Base-by-base conservation (phyloP, 129 eudicot genomes). In the Pittosporum tobira region DNA sequence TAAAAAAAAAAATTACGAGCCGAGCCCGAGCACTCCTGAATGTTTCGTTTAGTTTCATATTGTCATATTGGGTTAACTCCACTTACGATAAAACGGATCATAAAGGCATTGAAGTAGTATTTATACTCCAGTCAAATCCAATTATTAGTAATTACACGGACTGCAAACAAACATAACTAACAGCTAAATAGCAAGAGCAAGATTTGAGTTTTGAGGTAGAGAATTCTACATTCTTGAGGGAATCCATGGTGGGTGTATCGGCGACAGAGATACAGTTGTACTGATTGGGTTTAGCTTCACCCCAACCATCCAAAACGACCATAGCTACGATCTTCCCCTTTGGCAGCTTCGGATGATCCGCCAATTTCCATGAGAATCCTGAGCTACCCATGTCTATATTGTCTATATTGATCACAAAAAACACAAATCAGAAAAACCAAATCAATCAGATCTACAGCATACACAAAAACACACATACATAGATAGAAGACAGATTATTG, bases 251-350 rank as follows among this genome's bases (percentile, higher is more conserved):
- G 15, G 98, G 95, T 5, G 98, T 90, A 1, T 86, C 81, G 30
- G 98, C 98, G 26, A 80, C 77, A 72, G 84, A 91, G 77, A 90
- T 90, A 54, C 95, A 85, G 54, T 90, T 90, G 48, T 75, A 90
- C 62, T 82, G 43, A 56, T 90, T 70, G 2, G 88, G 84, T 0
- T 77, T 49, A 29, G 95, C 98, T 74, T 90, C 98, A 15, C 95
- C 98, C 98, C 98, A 90, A 8, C 98, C 98, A 63, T 90, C 98
- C 71, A 90, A 73, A 28, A 90, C 95, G 23, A 90, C 63, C 69
- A 90, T 51, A 13, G 87, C 95, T 21, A 90, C 28, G n/a, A 61
- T 61, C 76, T 86, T 90, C 23, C 84, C 97, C 72, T 90, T 90
- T 0, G 95, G 87, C 29, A 90, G 78, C 66, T 90, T 90, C 0